Evolutionary conservation across 2,329 filamentous ascomycete genomes (phyloP).

Genomic region (Macrophomina pseudophaseolina): DNA sequence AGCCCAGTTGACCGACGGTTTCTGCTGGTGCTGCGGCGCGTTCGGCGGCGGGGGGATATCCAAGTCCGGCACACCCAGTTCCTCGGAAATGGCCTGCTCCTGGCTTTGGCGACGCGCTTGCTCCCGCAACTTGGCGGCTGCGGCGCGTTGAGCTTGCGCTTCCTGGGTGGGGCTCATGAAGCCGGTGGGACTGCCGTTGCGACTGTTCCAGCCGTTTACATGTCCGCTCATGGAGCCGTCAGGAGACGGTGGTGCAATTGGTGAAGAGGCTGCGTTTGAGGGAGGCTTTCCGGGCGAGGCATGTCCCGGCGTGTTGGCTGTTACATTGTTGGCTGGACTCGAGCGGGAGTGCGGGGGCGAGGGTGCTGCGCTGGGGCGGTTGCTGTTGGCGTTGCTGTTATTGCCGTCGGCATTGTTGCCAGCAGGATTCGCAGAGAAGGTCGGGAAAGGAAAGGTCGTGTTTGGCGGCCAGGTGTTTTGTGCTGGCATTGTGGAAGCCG

Average conservation of each 20-base stretch:
- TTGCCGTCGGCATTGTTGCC: background rate
- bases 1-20: background rate
- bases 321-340: background rate
- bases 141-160: conserved; percentile 6
- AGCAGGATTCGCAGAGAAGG: background rate
- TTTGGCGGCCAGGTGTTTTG: background rate
- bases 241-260: background rate
- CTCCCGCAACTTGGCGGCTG: conserved; percentile 6
- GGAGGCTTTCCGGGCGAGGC: background rate
- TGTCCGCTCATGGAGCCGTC: background rate
- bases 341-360: background rate
- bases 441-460: conserved; percentile 8
- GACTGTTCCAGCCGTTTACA: background rate
- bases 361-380: conserved; percentile 1
- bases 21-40: background rate
- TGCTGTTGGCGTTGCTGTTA: conserved; percentile 1
- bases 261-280: background rate
- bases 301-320: background rate
- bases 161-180: conserved; percentile 16
- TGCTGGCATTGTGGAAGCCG: background rate
- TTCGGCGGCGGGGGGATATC: background rate
- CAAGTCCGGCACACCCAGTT: conserved; percentile 7
- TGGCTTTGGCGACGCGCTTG: background rate
- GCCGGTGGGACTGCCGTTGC: conserved; percentile 1
- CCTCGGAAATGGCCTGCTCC: background rate